Evolutionary conservation across 495 filamentous ascomycete genomes (phyloP).

Genomic region (Umbilicaria muhlenbergii): DNA sequence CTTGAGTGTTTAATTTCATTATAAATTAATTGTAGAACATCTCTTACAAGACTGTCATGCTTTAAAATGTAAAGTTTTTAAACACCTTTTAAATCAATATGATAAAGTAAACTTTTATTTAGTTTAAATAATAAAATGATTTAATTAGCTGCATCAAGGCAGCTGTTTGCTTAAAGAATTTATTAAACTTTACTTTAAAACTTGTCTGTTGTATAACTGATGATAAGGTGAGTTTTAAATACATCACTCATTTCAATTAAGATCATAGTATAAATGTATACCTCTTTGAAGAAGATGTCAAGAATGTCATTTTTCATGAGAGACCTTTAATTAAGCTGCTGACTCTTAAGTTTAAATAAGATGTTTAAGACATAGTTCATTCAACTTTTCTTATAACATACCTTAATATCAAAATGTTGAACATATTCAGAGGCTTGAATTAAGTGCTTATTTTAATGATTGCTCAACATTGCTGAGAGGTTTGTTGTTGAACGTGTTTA

Average conservation of each 20-base stretch:
- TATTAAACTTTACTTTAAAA: neutral
- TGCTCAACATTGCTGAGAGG: neutral
- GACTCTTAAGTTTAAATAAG: neutral
- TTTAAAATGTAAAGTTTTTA: constrained; percentile 5
- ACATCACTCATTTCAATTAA: neutral
- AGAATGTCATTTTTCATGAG: too few relatives aligned
- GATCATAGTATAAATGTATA: neutral
- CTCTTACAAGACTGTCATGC: neutral
- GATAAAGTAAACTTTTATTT: neutral
- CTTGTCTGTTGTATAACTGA: neutral
- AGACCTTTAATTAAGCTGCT: too few relatives aligned
- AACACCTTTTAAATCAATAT: neutral
- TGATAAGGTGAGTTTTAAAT: neutral
- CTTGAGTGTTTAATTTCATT: neutral
- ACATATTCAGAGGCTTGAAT: neutral
- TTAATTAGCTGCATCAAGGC: neutral
- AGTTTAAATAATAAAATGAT: neutral
- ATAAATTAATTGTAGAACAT: constrained; percentile 2
- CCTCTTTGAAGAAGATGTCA: too few relatives aligned
- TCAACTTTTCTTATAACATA: neutral
- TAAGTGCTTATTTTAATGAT: too few relatives aligned
- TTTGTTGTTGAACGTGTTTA: too few relatives aligned
- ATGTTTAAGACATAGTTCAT: too few relatives aligned
- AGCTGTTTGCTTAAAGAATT: neutral
- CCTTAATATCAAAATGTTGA: neutral